phyloP scores from a whole-genome alignment of 169 alveolate genomes.

The Eimeria sp. region DNA sequence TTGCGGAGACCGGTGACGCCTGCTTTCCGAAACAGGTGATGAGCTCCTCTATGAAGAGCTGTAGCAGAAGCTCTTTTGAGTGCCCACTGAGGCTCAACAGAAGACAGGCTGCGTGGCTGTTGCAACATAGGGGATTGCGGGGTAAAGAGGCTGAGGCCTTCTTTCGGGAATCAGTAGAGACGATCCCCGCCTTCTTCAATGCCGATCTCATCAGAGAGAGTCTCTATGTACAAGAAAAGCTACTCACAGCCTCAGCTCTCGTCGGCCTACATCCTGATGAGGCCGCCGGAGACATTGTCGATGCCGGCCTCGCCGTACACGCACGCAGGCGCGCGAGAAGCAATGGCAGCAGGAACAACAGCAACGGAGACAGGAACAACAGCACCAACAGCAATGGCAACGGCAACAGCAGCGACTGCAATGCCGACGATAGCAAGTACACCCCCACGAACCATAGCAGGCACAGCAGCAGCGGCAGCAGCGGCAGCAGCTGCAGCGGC shows the following conservation, averaged over 20 bases:
- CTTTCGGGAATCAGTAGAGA: conserved; percentile 20
- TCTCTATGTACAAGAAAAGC: conserved; percentile 3
- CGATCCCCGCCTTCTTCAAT: conserved; percentile 37
- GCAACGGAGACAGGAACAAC: background rate
- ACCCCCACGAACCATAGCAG: background rate
- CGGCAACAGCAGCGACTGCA: background rate
- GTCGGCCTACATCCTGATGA: conserved; percentile 78
- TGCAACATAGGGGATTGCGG: conserved; percentile 32
- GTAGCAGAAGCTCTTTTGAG: conserved; percentile 29
- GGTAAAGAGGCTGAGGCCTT: conserved; percentile 2
- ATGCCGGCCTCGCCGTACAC: background rate
- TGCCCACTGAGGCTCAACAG: conserved; percentile 42
- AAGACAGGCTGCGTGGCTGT: conserved; percentile 47
- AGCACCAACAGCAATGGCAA: background rate
- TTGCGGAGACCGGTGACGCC: background rate
- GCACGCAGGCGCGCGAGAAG: background rate
- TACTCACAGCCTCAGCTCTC: conserved; percentile 25
- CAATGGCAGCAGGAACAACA: background rate
- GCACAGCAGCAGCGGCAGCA: conserved; percentile 7
- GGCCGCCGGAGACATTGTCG: conserved; percentile 49
- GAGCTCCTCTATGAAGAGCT: conserved; percentile 45
- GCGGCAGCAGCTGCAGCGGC: background rate
- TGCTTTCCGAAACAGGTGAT: background rate
- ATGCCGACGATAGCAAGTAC: background rate
- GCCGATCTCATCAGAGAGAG: background rate